These are phyloP conservation scores for Lichtheimia ramosa DNA, from an alignment of 371 early-diverging fungal species.

Conservation along the genomic window DNA sequence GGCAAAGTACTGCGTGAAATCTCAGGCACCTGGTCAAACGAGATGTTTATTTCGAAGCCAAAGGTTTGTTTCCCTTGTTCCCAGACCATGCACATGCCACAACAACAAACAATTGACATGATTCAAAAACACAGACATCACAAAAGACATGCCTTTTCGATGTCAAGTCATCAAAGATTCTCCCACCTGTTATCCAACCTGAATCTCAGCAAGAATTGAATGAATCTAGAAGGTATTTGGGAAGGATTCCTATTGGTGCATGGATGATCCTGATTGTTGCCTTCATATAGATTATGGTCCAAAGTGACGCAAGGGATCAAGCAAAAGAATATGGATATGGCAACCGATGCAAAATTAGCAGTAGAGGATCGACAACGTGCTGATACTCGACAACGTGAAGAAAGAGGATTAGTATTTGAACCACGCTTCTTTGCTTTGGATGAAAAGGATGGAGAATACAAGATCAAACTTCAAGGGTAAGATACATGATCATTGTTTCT, in stretches of 20 bases:
- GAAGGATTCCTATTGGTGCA: neutral
- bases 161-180: constrained; percentile 54
- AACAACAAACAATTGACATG: neutral
- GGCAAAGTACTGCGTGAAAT: constrained; percentile 80
- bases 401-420: constrained; percentile 39
- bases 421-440: constrained; percentile 52
- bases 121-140: constrained; percentile 20
- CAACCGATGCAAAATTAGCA: constrained; percentile 76
- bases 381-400: constrained; percentile 59
- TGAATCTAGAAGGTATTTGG: constrained; percentile 73
- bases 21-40: constrained; percentile 87
- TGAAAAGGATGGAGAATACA: neutral
- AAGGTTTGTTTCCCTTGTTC: constrained; percentile 7
- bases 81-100: neutral
- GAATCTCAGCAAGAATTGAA: constrained; percentile 76
- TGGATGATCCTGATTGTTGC: neutral
- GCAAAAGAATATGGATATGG: constrained; percentile 66
- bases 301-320: constrained; percentile 73
- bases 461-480: neutral
- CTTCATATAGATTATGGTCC: constrained; percentile 67
- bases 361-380: constrained; percentile 86
- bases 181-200: constrained; percentile 68
- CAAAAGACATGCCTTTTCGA: constrained; percentile 66
- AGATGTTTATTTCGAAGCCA: constrained; percentile 56
- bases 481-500: neutral